Base-by-base conservation (phyloP, 164 flowering plant species). In the Umbilicus rupestris region DNA sequence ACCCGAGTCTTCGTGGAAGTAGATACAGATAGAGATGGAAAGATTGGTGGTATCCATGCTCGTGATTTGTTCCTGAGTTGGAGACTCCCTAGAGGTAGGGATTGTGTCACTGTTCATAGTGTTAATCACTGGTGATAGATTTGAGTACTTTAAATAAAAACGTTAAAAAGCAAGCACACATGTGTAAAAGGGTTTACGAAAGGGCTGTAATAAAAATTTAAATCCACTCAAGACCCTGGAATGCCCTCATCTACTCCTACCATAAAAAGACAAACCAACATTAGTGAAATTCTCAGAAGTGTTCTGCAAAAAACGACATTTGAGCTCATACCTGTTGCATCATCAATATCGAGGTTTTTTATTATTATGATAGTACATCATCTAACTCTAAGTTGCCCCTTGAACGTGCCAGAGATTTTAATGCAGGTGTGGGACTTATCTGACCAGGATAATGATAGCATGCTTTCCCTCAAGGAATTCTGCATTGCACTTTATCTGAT, bases 391-490 rank as follows among this genome's bases (percentile, higher is more conserved):
- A 29, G n/a, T 20, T 14, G 1, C 14, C 29, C 42, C 67, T 68
- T 68, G 15, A 45, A 24, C 57, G 66, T 80, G 45, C 46, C 90
- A 94, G 99, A 89, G 89, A 79, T 91, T 69, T 81, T 94, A 71
- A 89, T 85, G 83, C 95, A 91, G 85, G 97, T 94, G 35, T 94
- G 98, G 98, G 97, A 94, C 78, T 79, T 94, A 70, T 88, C 98
- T 28, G 98, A 94, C 75, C 97, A 94, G 76, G 98, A 94, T 79
- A 84, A 82, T 74, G 98, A 94, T 73, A 89, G 95, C 79, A 94
- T 87, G 96, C 95, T 94, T 66, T 87, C 98, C 57, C 75, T 86
- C 71, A 86, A 80, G 79, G 98, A 94, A 80, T 94, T 94, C 74
- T 94, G 97, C 68, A 75, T 79, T 67, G 95, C 98, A 52, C 87